Percentiles rank a stretch among this genome's conserved stretches.
phyloP scores from a whole-genome alignment of 2,329 filamentous ascomycete species.

The Fusarium tanahbumbuense region DNA sequence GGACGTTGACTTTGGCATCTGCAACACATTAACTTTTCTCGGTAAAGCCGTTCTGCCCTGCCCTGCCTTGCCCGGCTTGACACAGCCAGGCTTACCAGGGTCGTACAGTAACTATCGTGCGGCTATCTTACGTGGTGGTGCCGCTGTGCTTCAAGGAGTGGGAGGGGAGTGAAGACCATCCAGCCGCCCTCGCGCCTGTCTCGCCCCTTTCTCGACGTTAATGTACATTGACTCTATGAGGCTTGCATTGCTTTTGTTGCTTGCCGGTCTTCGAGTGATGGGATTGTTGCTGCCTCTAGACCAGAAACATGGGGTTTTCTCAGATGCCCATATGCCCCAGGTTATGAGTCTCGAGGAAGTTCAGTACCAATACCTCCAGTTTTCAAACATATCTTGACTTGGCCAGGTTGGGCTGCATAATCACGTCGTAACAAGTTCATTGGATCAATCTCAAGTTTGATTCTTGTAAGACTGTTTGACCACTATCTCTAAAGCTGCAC shows the following conservation, averaged over 20 bases:
- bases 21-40: slow-evolving; percentile 3
- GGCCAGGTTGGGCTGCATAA: background rate
- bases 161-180: slow-evolving; percentile 26
- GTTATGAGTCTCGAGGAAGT: background rate
- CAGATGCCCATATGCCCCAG: slow-evolving; percentile 19
- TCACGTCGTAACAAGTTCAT: background rate
- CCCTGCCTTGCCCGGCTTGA: background rate
- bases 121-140: slow-evolving; percentile 24
- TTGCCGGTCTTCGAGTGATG: slow-evolving; percentile 18
- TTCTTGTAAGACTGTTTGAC: slow-evolving; percentile 23
- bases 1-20: slow-evolving; percentile 9
- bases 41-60: slow-evolving; percentile 14
- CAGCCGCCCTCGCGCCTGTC: slow-evolving; percentile 36
- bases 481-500: slow-evolving; percentile 21
- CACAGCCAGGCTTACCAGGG: slow-evolving; percentile 6
- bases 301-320: slow-evolving; percentile 30
- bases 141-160: background rate
- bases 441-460: slow-evolving; percentile 26
- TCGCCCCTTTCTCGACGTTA: slow-evolving; percentile 9
- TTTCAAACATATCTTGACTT: background rate
- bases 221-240: background rate
- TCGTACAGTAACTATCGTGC: slow-evolving; percentile 8
- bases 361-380: background rate
- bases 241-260: background rate
- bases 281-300: background rate